Evolutionary conservation across 2,329 filamentous ascomycete species (phyloP).

Genomic region (Gnomoniopsis smithogilvyi): DNA sequence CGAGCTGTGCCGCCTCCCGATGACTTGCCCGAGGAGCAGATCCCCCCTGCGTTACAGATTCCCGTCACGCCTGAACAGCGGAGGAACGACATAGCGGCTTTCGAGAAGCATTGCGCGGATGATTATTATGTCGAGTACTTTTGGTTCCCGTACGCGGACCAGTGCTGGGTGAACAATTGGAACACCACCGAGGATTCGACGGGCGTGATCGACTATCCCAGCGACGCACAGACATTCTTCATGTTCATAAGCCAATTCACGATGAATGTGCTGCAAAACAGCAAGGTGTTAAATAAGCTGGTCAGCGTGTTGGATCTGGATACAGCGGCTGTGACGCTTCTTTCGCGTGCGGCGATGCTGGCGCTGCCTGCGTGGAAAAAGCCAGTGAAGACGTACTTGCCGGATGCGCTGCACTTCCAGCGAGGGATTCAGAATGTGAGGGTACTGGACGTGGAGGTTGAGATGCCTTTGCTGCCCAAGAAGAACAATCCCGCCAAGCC

Average conservation of each 20-base stretch:
- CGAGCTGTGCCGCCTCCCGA: conserved; percentile 41
- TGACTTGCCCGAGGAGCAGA: conserved; percentile 26
- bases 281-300: conserved; percentile 21
- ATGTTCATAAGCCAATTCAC: conserved; percentile 24
- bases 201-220: conserved; percentile 34
- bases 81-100: conserved; percentile 31
- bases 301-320: conserved; percentile 24
- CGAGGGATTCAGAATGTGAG: conserved; percentile 43
- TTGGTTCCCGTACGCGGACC: conserved; percentile 45
- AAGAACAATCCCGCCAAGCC: conserved; percentile 29
- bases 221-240: conserved; percentile 29
- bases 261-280: conserved; percentile 21
- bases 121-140: conserved; percentile 48
- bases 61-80: conserved; percentile 30
- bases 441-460: conserved; percentile 41
- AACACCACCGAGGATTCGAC: conserved; percentile 31
- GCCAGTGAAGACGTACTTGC: conserved; percentile 37
- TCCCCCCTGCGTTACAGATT: conserved; percentile 35
- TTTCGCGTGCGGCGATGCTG: conserved; percentile 32
- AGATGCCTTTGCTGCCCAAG: conserved; percentile 38
- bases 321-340: conserved; percentile 25
- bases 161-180: conserved; percentile 46
- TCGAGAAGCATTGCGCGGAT: conserved; percentile 34
- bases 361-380: conserved; percentile 24
- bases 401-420: conserved; percentile 46